Evolutionary conservation across 75 land plant species (phyloP), one percentile per base, ranked within the genome.

Genomic region (Sequoiadendron giganteum): DNA sequence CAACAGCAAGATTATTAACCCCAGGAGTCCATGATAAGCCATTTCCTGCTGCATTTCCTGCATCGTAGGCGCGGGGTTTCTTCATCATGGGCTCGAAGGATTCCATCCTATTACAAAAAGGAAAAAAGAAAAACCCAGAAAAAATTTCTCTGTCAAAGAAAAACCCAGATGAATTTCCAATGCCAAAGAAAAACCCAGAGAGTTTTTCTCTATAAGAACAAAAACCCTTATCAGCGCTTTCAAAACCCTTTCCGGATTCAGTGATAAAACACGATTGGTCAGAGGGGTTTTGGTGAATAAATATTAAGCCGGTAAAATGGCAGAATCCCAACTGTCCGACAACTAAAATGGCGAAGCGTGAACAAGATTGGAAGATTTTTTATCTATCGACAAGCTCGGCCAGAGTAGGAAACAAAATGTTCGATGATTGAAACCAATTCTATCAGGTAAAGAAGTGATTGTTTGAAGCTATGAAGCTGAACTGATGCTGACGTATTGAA

Each of bases 21-120:
- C 80, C 80, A 39, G 80, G 42, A 1, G 34, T 75, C 77, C 77
- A 75, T 34, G 77, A 11, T 75, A 75, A 32, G 14, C 38, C 77
- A 75, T 75, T 82, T n/a, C 84, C 84, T 43, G n/a, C 43, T 10
- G 45, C 45, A 79, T n/a, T 13, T 25, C n/a, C 49, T 79, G 9
- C 19, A 9, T 82, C 49, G 30, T 82, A 82, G 28, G 34, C 52
- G 3, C 49, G 82, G 34, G 84, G 30, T 28, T 82, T 82, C 32
- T 82, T 82, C 32, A 28, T 21, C 84, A 82, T 45, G 49, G 84
- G 30, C 52, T 82, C 84, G n/a, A 82, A 43, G 14, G 84, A 28
- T 9, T 82, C 84, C 84, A 82, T 82, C 80, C 25, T 58, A 21
- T 7, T 25, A 6, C 9, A 56, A 56, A 65, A 55, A 13, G 3